Conservation (phyloP, 106 monocot genomes). For the Alisma plantagoaquatica region DNA sequence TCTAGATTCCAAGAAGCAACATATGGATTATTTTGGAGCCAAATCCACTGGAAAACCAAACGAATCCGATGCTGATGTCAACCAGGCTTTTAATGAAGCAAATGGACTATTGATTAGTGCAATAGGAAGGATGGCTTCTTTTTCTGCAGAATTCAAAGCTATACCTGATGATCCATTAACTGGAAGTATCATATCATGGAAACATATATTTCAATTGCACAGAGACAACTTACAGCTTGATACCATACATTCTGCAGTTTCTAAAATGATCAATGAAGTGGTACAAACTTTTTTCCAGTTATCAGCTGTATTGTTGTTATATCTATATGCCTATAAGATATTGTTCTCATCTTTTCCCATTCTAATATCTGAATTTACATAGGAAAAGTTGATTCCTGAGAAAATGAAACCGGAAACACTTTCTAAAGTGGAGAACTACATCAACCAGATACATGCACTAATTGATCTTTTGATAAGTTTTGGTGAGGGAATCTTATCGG, state of each 20-base stretch:
- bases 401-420: conserved; percentile 27
- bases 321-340: too few species aligned
- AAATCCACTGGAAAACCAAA: background rate
- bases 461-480: conserved; percentile 34
- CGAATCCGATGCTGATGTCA: background rate
- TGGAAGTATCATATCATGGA: conserved; percentile 49
- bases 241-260: conserved; percentile 23
- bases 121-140: conserved; percentile 12
- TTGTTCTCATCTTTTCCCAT: background rate
- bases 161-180: conserved; percentile 9
- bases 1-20: background rate
- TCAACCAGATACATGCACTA: conserved; percentile 27
- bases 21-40: background rate
- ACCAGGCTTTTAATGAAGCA: conserved; percentile 5
- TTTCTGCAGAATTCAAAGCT: conserved; percentile 1
- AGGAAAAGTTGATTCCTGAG: conserved; percentile 22
- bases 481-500: conserved; percentile 39
- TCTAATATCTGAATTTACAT: conserved; percentile 13
- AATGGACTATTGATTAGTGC: conserved; percentile 14
- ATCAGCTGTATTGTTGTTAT: too few species aligned
- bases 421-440: conserved; percentile 17
- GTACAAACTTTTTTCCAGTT: conserved; percentile 29
- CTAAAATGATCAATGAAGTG: conserved; percentile 23
- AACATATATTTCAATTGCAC: conserved; percentile 32
- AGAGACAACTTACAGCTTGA: conserved; percentile 36